Evolutionary conservation across 164 flowering plant species (phyloP).

Genomic region (Vitis cinerea): DNA sequence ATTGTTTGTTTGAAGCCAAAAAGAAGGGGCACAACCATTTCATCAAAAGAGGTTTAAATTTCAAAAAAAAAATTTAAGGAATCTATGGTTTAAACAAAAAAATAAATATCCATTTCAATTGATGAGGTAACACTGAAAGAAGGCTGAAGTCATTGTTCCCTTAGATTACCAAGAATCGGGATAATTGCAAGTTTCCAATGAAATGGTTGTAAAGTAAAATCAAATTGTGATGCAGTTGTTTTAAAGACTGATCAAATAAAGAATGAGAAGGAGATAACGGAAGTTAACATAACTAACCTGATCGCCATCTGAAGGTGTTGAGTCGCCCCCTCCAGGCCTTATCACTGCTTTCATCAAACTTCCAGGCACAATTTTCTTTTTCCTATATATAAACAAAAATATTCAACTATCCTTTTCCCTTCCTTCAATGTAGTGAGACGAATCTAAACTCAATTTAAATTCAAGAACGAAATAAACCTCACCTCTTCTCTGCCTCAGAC

Average conservation of each 20-base stretch:
- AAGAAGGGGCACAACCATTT: background rate
- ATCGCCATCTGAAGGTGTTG: conserved; percentile 71
- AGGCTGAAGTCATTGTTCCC: too few species aligned
- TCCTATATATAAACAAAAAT: conserved; percentile 40
- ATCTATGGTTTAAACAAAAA: too few species aligned
- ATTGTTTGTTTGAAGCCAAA: background rate
- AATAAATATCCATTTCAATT: too few species aligned
- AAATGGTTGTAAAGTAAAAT: too few species aligned
- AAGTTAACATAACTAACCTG: conserved; percentile 49
- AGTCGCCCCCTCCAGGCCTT: conserved; percentile 77
- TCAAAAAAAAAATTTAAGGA: too few species aligned
- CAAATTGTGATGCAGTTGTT: background rate
- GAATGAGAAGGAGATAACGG: background rate
- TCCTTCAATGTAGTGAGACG: background rate
- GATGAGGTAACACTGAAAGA: too few species aligned
- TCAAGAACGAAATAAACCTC: background rate
- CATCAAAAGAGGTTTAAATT: background rate
- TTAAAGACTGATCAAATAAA: background rate
- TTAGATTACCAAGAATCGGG: too few species aligned
- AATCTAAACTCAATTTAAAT: background rate
- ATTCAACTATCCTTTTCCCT: background rate
- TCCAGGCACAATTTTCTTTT: conserved; percentile 73
- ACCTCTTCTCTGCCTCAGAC: conserved; percentile 61
- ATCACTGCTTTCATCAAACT: conserved; percentile 85
- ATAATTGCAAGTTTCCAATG: too few species aligned